Conservation (phyloP, 2,329 filamentous ascomycete species). For the Ramularia endophylla region DNA sequence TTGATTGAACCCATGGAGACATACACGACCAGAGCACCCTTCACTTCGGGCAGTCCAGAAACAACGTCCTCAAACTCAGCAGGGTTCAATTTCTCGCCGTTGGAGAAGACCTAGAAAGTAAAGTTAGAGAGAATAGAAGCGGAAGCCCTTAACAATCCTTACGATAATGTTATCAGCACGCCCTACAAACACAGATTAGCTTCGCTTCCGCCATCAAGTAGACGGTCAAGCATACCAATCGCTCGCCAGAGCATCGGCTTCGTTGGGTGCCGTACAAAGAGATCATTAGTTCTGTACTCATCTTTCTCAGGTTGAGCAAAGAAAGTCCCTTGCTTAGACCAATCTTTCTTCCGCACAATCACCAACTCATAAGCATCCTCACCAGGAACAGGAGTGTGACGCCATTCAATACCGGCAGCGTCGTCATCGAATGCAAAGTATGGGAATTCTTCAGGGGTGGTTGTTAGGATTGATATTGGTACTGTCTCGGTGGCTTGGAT, state of each 20-base stretch:
- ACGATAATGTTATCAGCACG: no score
- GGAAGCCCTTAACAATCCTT: no score
- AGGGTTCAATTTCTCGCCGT: conserved; percentile 27
- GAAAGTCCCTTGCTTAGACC: conserved; percentile 19
- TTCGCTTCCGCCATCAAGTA: no score
- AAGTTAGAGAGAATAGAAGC: conserved; percentile 8
- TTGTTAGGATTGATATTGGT: no score
- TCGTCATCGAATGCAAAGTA: no score
- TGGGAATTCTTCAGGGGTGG: no score
- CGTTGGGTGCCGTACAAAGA: conserved; percentile 24
- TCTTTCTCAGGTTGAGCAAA: conserved; percentile 29
- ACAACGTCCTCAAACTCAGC: conserved; percentile 19
- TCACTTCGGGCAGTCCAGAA: conserved; percentile 22
- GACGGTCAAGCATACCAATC: no score
- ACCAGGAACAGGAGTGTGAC: no score
- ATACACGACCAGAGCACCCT: conserved; percentile 30
- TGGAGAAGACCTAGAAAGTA: conserved; percentile 26
- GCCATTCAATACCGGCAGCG: no score
- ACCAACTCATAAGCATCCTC: conserved; percentile 32
- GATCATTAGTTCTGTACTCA: conserved; percentile 32
- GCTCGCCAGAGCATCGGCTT: conserved; percentile 20
- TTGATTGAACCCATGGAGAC: no score
- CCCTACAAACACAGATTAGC: no score
- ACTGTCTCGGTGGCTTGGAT: no score
- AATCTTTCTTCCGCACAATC: conserved; percentile 19